A percentile compares a stretch with the other conserved stretches of the same genome.
phyloP scores from a whole-genome alignment of 1,284 basidiomycete species.

The Sutorius eximius region DNA sequence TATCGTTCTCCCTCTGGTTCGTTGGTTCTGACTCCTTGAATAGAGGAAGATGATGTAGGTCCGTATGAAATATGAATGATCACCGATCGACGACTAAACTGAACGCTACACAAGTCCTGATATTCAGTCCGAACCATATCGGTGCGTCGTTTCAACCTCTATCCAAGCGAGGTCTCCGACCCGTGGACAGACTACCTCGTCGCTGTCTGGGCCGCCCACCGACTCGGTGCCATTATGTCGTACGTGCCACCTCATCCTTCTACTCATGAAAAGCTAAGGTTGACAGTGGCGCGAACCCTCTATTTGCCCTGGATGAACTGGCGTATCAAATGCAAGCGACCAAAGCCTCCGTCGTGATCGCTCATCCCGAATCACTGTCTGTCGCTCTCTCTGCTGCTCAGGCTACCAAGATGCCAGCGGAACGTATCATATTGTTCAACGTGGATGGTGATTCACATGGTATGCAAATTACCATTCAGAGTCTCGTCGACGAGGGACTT shows the following conservation, averaged over 20 bases:
- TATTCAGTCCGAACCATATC: slow-evolving; percentile 68
- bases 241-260: slow-evolving; percentile 30
- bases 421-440: slow-evolving; percentile 58
- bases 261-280: slow-evolving; percentile 12
- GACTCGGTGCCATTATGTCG: slow-evolving; percentile 71
- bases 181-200: slow-evolving; percentile 62
- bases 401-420: slow-evolving; percentile 50
- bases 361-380: slow-evolving; percentile 45
- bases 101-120: slow-evolving; percentile 48
- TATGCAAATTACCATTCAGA: slow-evolving; percentile 44
- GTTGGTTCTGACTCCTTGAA: background rate
- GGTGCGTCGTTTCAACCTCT: slow-evolving; percentile 38
- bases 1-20: background rate
- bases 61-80: slow-evolving; percentile 7
- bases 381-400: slow-evolving; percentile 49
- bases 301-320: slow-evolving; percentile 55
- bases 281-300: slow-evolving; percentile 54
- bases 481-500: slow-evolving; percentile 55
- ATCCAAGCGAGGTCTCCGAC: slow-evolving; percentile 1
- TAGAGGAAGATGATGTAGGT: slow-evolving; percentile 48
- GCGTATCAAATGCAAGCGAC: slow-evolving; percentile 46
- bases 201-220: slow-evolving; percentile 73
- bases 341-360: slow-evolving; percentile 47
- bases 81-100: background rate
- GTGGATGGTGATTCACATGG: slow-evolving; percentile 18